These are phyloP conservation scores for Agrostemma githago DNA, from an alignment of 148 eudicot genomes.

Conservation along the genomic window DNA sequence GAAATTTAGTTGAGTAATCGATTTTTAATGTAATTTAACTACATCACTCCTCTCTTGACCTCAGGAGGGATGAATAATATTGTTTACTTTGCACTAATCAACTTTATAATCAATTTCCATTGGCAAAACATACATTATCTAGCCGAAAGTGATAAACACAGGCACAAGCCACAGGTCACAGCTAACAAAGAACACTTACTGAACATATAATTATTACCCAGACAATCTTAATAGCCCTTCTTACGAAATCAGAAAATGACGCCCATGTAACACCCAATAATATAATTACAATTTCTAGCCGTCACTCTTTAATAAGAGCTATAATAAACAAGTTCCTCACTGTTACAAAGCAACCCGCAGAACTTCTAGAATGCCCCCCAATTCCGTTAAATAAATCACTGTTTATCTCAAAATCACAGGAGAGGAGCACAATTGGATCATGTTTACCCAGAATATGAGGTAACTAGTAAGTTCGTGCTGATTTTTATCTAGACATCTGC, in stretches of 20 bases:
- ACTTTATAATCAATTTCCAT: background rate
- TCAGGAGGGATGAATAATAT: background rate
- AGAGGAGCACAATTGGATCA: background rate
- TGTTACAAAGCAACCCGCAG: too few species aligned
- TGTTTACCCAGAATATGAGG: background rate
- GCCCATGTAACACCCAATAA: too few species aligned
- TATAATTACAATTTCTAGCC: too few species aligned
- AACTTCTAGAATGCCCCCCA: background rate
- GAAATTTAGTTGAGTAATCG: background rate
- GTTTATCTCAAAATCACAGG: background rate
- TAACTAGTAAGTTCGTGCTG: background rate
- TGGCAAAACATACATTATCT: too few species aligned
- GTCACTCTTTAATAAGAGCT: too few species aligned
- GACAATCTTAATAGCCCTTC: background rate
- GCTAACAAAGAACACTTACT: too few species aligned
- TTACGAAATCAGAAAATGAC: too few species aligned
- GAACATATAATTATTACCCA: too few species aligned
- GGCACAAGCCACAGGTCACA: too few species aligned
- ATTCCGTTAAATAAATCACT: background rate
- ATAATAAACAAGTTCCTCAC: background rate
- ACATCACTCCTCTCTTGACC: background rate
- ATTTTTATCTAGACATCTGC: background rate
- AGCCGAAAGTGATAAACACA: too few species aligned
- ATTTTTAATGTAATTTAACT: background rate
- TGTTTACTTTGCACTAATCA: too few species aligned